phyloP scores from a whole-genome alignment of 805 yeast genomes.

The Wickerhamomyces mucosus region DNA sequence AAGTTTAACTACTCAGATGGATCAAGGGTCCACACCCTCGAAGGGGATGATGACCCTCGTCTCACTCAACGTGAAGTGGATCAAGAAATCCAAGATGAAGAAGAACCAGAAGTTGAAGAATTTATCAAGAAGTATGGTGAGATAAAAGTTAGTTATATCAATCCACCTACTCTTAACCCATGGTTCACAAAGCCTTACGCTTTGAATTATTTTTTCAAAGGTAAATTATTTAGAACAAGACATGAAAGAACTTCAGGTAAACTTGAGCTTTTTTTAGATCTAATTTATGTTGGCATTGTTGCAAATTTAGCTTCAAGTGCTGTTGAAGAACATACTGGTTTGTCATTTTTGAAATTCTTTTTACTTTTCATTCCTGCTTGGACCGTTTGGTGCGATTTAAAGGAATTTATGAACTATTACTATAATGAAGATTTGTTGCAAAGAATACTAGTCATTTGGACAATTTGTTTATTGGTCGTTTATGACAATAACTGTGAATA shows the following conservation, averaged over 20 bases:
- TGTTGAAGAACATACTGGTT: conserved; percentile 39
- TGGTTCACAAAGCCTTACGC: conserved; percentile 47
- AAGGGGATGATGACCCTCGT: too few relatives aligned
- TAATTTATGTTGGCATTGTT: conserved; percentile 55
- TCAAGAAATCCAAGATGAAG: background rate
- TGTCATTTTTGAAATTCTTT: conserved; percentile 36
- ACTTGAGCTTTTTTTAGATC: conserved; percentile 51
- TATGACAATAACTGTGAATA: conserved; percentile 39
- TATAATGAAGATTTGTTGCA: conserved; percentile 53
- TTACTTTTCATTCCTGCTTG: conserved; percentile 49
- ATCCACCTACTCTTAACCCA: conserved; percentile 25
- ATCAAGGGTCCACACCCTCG: too few relatives aligned
- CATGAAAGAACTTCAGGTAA: conserved; percentile 43
- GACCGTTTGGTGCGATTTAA: conserved; percentile 56
- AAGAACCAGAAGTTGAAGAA: conserved; percentile 18
- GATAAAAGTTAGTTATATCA: conserved; percentile 36
- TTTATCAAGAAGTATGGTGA: conserved; percentile 42
- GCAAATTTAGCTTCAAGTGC: conserved; percentile 49
- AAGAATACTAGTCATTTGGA: conserved; percentile 42
- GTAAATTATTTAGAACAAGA: conserved; percentile 43
- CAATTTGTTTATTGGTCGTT: conserved; percentile 36
- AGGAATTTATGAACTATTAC: conserved; percentile 55
- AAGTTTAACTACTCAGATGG: too few relatives aligned
- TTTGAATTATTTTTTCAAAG: conserved; percentile 50
- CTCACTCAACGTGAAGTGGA: too few relatives aligned